These are phyloP conservation scores for Termitomyces eurrhizus DNA, from an alignment of 768 basidiomycete genomes.

Conservation along the genomic window DNA sequence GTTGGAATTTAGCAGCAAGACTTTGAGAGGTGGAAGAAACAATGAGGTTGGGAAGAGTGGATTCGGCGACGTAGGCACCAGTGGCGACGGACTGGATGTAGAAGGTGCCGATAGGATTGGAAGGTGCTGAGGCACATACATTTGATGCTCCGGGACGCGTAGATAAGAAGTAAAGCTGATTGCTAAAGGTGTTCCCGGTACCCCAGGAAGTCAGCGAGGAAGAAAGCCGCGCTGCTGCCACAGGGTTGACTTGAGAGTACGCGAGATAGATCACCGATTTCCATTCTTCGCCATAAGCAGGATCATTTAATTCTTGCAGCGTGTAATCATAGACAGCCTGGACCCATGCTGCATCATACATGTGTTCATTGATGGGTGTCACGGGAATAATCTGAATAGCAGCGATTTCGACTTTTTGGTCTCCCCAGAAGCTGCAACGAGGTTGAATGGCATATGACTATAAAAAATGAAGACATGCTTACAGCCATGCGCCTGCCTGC, in stretches of 20 bases:
- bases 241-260: slow-evolving; percentile 24
- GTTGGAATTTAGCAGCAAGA: slow-evolving; percentile 20
- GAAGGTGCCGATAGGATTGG: slow-evolving; percentile 28
- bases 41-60: slow-evolving; percentile 21
- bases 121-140: slow-evolving; percentile 22
- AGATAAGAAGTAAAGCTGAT: slow-evolving; percentile 28
- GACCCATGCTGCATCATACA: slow-evolving; percentile 30
- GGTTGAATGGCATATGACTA: not conserved
- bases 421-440: slow-evolving; percentile 27
- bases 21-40: slow-evolving; percentile 19
- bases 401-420: slow-evolving; percentile 27
- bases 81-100: slow-evolving; percentile 22
- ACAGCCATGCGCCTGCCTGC: slow-evolving; percentile 33
- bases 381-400: slow-evolving; percentile 34
- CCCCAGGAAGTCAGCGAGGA: slow-evolving; percentile 29
- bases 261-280: slow-evolving; percentile 31
- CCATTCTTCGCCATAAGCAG: slow-evolving; percentile 28
- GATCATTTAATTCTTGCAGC: slow-evolving; percentile 21
- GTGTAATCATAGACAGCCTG: slow-evolving; percentile 25
- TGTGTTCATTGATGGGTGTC: slow-evolving; percentile 29
- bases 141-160: slow-evolving; percentile 27
- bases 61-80: slow-evolving; percentile 20
- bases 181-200: slow-evolving; percentile 27
- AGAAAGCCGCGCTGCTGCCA: slow-evolving; percentile 24
- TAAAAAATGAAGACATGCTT: slow-evolving; percentile 8